Evolutionary conservation across 345 rosid genomes (phyloP).

Genomic region (Brassica juncea): DNA sequence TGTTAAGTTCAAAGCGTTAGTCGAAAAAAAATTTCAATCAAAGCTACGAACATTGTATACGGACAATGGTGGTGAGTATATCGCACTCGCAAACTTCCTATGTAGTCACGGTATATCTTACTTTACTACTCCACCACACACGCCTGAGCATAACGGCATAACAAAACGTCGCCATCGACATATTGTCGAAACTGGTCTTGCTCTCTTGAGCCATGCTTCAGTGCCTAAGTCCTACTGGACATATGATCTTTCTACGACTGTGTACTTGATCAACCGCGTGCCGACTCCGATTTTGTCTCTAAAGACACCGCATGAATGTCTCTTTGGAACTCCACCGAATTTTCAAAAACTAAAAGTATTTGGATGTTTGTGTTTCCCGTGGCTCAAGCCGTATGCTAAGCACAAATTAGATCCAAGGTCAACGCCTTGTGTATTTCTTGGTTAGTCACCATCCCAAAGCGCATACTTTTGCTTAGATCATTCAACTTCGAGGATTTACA

Average conservation of each 20-base stretch:
- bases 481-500: background rate
- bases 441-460: background rate
- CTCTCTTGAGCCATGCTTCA: background rate
- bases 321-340: background rate
- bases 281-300: background rate
- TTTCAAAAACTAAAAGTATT: background rate
- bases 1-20: background rate
- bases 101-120: background rate
- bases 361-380: background rate
- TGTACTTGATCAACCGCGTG: background rate
- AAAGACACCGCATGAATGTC: background rate
- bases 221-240: background rate
- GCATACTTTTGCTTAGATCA: background rate
- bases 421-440: background rate
- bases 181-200: background rate
- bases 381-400: background rate
- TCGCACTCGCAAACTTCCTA: background rate
- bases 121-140: background rate
- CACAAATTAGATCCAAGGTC: background rate
- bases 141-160: background rate
- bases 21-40: background rate
- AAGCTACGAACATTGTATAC: background rate
- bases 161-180: background rate
- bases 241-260: background rate
- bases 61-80: background rate